These are phyloP conservation scores for Sugiyamaella chiloensis DNA, from an alignment of 805 yeast genomes.

Conservation along the genomic window DNA sequence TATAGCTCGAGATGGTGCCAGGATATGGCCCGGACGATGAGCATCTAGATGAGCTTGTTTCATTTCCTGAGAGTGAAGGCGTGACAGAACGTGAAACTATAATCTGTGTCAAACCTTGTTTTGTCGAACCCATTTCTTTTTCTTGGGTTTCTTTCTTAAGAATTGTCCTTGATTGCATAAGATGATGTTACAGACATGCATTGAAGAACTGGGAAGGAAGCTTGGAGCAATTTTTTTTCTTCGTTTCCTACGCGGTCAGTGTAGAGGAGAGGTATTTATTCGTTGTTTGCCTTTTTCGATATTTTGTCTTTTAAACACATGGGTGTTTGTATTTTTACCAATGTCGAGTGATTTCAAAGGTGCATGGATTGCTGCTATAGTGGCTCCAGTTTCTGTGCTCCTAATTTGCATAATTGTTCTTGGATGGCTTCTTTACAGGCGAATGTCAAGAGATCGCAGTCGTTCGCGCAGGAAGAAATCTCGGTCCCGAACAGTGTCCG, in stretches of 20 bases:
- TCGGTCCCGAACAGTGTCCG: too few species aligned
- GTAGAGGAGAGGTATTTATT: too few species aligned
- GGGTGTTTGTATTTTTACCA: too few species aligned
- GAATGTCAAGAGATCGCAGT: not conserved
- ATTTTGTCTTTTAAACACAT: too few species aligned
- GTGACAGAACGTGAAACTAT: not conserved
- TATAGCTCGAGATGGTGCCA: constrained; percentile 25
- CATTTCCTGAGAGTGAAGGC: too few species aligned
- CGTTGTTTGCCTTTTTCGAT: too few species aligned
- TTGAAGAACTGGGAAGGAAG: too few species aligned
- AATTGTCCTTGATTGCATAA: not conserved
- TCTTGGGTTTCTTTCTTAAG: not conserved
- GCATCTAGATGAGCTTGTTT: not conserved
- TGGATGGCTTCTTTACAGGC: not conserved
- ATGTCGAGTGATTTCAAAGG: too few species aligned
- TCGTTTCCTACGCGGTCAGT: too few species aligned
- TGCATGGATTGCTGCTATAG: not conserved
- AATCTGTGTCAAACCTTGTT: not conserved
- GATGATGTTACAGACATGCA: too few species aligned
- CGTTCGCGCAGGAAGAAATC: too few species aligned
- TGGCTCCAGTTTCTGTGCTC: not conserved
- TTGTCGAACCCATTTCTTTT: not conserved
- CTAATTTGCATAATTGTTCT: not conserved
- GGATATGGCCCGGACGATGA: constrained; percentile 23
- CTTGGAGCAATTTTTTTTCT: too few species aligned